Evolutionary conservation across 495 filamentous ascomycete genomes (phyloP), one percentile per base, ranked within the genome.

Genomic region (Platismatia glauca): DNA sequence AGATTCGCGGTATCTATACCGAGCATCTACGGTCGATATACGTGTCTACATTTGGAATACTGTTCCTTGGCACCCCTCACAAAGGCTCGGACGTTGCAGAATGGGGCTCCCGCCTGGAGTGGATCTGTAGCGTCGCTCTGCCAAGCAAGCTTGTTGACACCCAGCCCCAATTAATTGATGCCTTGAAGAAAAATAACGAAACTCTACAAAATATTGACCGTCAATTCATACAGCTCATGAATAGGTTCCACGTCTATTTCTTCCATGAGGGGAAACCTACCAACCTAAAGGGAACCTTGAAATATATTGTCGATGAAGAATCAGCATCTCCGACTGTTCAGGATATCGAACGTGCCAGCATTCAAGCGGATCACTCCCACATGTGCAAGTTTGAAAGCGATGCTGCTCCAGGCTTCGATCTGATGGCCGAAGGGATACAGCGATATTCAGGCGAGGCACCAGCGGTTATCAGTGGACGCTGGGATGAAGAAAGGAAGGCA

Each of bases 41-140:
- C 66, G 86, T 92, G 13, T 91, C 89, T 4, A 93, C 90, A 0
- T 95, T 88, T 61, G 90, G 88, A 24, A 85, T 95, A 35, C 78
- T 95, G 29, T 95, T 95, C 69, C 79, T 95, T 37, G 90, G 90
- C 24, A 95, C 90, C n/a, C 90, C 90, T 12, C 90, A 95, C 69
- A 86, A 82, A 53, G 90, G 90, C 0, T 84, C 89, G 4, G 86
- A 89, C 65, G 69, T 88, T 18, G 90, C 90, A 11, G 82, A 83
- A 72, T 92, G 88, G 89, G 89, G 88, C 4, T 76, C 82, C 12
- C 76, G 90, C 62, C 73, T 91, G 52, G 87, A 93, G 69, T 81
- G 82, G 58, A 88, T 95, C 71, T 87, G 85, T 64, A 80, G 79
- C 37, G 82, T 82, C 1, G 81, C 91, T 24, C 73, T 91, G 29